A percentile compares a stretch with the other conserved stretches of the same genome.
These are phyloP conservation scores for Blastomyces parvus DNA, from an alignment of 2,329 filamentous ascomycete genomes.

Conservation along the genomic window DNA sequence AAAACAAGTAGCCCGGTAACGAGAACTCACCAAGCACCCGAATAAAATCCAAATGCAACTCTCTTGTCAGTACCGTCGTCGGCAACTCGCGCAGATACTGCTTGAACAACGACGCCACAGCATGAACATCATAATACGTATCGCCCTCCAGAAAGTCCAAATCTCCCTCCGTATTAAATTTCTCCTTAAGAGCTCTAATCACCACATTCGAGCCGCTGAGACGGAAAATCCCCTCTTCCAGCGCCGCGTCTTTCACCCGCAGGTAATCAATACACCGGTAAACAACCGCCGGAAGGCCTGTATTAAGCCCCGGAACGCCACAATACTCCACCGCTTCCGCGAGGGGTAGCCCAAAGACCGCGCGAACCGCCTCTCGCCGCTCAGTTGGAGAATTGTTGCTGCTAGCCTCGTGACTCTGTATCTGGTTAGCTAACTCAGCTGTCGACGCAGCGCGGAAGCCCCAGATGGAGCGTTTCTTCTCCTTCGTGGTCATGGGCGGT, in stretches of 20 bases:
- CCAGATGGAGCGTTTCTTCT: slow-evolving; percentile 66
- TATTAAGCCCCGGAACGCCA: slow-evolving; percentile 54
- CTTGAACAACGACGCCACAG: slow-evolving; percentile 87
- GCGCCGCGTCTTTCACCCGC: slow-evolving; percentile 66
- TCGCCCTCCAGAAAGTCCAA: slow-evolving; percentile 71
- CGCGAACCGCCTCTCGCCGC: slow-evolving; percentile 48
- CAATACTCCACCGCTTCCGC: slow-evolving; percentile 78
- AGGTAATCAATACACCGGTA: slow-evolving; percentile 94
- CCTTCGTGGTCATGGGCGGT: slow-evolving; percentile 51
- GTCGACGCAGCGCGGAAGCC: slow-evolving; percentile 59
- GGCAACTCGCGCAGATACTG: slow-evolving; percentile 88
- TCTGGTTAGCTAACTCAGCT: slow-evolving; percentile 45
- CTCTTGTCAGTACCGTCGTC: slow-evolving; percentile 79
- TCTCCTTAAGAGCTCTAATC: slow-evolving; percentile 80
- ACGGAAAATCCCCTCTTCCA: slow-evolving; percentile 92
- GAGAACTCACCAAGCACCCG: slow-evolving; percentile 53
- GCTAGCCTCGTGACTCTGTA: slow-evolving; percentile 36
- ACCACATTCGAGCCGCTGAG: slow-evolving; percentile 94
- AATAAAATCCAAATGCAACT: slow-evolving; percentile 82
- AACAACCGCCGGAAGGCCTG: slow-evolving; percentile 80
- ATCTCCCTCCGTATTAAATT: slow-evolving; percentile 89
- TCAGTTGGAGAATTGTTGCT: slow-evolving; percentile 34
- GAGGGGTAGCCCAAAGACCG: slow-evolving; percentile 77
- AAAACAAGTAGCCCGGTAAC: neutral
- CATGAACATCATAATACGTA: slow-evolving; percentile 89